Evolutionary conservation across 2,329 filamentous ascomycete species (phyloP).

Genomic region (Ceratocystis ficicola): DNA sequence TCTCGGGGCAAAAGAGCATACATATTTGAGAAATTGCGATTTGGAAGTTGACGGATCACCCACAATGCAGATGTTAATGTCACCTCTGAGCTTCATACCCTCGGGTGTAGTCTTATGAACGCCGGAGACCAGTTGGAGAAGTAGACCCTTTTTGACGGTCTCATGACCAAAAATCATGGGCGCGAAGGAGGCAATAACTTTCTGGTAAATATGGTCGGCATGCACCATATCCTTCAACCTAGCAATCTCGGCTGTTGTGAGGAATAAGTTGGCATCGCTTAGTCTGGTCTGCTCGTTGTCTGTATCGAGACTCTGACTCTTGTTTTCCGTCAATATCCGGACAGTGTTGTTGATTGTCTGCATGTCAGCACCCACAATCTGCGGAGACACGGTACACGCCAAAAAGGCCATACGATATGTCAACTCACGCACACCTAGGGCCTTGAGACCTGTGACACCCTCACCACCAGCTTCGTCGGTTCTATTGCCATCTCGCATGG

Average conservation of each 20-base stretch:
- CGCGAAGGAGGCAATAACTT: constrained; percentile 83
- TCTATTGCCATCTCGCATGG: constrained; percentile 69
- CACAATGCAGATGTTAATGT: constrained; percentile 98
- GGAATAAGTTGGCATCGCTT: constrained; percentile 23
- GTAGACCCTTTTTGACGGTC: constrained; percentile 91
- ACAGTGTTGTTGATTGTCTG: constrained; percentile 21
- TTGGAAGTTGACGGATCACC: constrained; percentile 95
- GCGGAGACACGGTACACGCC: constrained; percentile 86
- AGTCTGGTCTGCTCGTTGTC: constrained; percentile 23
- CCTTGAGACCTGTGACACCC: constrained; percentile 78
- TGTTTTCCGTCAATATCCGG: constrained; percentile 57
- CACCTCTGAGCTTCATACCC: constrained; percentile 88
- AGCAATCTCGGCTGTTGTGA: constrained; percentile 70
- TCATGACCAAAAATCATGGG: constrained; percentile 97
- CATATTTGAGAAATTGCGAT: constrained; percentile 95
- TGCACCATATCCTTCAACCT: constrained; percentile 90
- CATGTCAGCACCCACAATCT: constrained; percentile 58
- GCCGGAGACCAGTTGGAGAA: constrained; percentile 92
- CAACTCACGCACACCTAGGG: constrained; percentile 84
- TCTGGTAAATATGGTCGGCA: constrained; percentile 85
- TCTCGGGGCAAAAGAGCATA: constrained; percentile 90
- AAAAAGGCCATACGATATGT: constrained; percentile 96
- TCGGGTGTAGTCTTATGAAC: constrained; percentile 84
- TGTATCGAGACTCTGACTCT: constrained; percentile 40
- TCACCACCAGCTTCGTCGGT: constrained; percentile 70